Percentiles rank a stretch among this genome's conserved stretches.
phyloP scores from a whole-genome alignment of 1,284 basidiomycete genomes.

The Cutaneotrichosporon sp. region DNA sequence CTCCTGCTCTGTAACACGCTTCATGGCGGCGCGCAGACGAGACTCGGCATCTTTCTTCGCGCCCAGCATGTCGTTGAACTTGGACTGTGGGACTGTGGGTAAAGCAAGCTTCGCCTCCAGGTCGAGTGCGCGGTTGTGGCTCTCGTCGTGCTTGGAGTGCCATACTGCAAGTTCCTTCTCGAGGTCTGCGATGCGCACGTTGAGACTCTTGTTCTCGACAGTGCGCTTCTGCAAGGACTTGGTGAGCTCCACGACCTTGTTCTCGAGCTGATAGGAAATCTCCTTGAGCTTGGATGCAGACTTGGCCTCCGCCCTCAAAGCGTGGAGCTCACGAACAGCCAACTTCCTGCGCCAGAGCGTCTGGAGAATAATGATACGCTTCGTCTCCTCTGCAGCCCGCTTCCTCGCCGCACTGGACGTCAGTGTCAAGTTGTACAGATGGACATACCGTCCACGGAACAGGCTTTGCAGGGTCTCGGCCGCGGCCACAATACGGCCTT shows the following conservation, averaged over 20 bases:
- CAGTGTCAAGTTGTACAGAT: background rate
- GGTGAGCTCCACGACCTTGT: constrained; percentile 98
- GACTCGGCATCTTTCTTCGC: constrained; percentile 80
- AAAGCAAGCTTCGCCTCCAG: constrained; percentile 69
- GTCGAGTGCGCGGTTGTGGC: constrained; percentile 72
- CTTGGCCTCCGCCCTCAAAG: constrained; percentile 83
- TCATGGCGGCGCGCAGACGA: constrained; percentile 73
- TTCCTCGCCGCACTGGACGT: constrained; percentile 64
- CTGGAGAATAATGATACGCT: constrained; percentile 79
- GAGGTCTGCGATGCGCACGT: constrained; percentile 69
- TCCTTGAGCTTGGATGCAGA: constrained; percentile 99
- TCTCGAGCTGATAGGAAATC: constrained; percentile 96
- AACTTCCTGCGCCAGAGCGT: constrained; percentile 86
- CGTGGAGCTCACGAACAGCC: constrained; percentile 80
- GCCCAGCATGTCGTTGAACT: constrained; percentile 72
- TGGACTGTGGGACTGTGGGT: constrained; percentile 70
- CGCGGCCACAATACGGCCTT: constrained; percentile 64
- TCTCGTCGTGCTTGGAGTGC: constrained; percentile 84
- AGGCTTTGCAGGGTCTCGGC: constrained; percentile 78
- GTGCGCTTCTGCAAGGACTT: constrained; percentile 91
- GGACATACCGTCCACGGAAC: constrained; percentile 78
- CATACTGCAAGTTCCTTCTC: constrained; percentile 83
- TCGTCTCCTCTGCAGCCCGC: constrained; percentile 65
- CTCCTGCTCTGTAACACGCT: constrained; percentile 76
- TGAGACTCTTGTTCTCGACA: constrained; percentile 86